phyloP scores from a whole-genome alignment of 225 moss, liverwort and hornwort species.

The Polytrichum commune region DNA sequence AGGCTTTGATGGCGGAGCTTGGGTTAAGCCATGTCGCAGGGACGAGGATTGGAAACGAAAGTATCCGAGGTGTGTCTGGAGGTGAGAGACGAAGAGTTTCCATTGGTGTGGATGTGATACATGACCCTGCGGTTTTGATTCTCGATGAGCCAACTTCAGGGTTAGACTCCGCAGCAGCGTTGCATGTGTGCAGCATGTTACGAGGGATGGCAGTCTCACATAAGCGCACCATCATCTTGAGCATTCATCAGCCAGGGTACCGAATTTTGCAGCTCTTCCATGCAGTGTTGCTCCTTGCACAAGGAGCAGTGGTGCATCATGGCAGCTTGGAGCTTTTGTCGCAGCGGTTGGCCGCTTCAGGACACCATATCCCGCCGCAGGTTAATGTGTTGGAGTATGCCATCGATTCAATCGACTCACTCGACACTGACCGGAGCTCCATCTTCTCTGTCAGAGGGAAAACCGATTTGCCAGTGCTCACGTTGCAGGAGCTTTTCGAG shows the following conservation, averaged over 20 bases:
- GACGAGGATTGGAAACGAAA: constrained; percentile 50
- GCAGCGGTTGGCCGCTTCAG: constrained; percentile 34
- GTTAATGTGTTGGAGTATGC: constrained; percentile 70
- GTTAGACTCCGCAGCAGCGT: constrained; percentile 60
- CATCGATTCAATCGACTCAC: constrained; percentile 62
- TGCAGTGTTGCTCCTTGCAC: constrained; percentile 54
- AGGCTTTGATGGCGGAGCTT: constrained; percentile 51
- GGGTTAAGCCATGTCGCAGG: constrained; percentile 49
- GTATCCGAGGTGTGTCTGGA: constrained; percentile 60
- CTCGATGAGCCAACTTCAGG: constrained; percentile 72
- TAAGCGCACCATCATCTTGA: constrained; percentile 56
- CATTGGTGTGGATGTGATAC: constrained; percentile 69
- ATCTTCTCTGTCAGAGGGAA: constrained; percentile 40
- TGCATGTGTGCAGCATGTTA: constrained; percentile 63
- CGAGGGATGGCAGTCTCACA: constrained; percentile 50
- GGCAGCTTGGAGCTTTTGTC: constrained; percentile 50
- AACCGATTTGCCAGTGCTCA: constrained; percentile 33
- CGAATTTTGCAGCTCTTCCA: constrained; percentile 56
- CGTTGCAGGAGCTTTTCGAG: constrained; percentile 43
- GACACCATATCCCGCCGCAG: constrained; percentile 57
- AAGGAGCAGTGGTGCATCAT: constrained; percentile 62
- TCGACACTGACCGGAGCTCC: constrained; percentile 42
- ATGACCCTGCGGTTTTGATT: constrained; percentile 65
- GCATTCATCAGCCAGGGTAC: constrained; percentile 68
- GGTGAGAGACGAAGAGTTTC: constrained; percentile 64